Evolutionary conservation across 2,329 filamentous ascomycete species (phyloP).

Genomic region (Arthrobotrys pseudoclavata): DNA sequence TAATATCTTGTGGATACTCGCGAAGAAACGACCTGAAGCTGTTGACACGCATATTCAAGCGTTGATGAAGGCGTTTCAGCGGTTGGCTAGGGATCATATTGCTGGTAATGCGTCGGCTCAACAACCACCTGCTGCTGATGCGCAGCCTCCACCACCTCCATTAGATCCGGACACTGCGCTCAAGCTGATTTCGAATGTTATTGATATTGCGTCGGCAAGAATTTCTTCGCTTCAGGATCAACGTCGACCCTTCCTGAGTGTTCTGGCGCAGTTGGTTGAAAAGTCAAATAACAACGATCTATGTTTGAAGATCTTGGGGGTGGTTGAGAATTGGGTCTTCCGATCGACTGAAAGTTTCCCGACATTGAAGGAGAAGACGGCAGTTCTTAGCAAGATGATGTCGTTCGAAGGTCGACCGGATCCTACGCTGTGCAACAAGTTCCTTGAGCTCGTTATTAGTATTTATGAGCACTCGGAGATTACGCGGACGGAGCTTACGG

Average conservation of each 20-base stretch:
- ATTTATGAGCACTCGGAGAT: slow-evolving; percentile 99
- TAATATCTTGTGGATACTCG: slow-evolving; percentile 93
- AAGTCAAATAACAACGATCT: slow-evolving; percentile 89
- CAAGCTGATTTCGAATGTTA: slow-evolving; percentile 91
- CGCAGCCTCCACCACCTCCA: slow-evolving; percentile 71
- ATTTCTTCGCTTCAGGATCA: slow-evolving; percentile 95
- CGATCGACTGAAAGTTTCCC: slow-evolving; percentile 94
- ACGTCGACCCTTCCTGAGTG: slow-evolving; percentile 91
- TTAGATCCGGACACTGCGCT: slow-evolving; percentile 90
- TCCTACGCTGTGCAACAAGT: slow-evolving; percentile 87
- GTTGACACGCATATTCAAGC: slow-evolving; percentile 89
- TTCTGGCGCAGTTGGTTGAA: slow-evolving; percentile 93
- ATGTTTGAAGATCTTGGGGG: slow-evolving; percentile 90
- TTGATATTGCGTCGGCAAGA: slow-evolving; percentile 89
- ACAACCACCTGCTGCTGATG: slow-evolving; percentile 69
- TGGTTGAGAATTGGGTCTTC: slow-evolving; percentile 98
- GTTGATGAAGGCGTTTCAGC: slow-evolving; percentile 94
- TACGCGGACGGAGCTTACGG: slow-evolving; percentile 92
- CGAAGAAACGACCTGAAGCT: slow-evolving; percentile 83
- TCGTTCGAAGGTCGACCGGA: slow-evolving; percentile 90
- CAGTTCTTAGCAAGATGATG: slow-evolving; percentile 98
- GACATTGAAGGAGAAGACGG: slow-evolving; percentile 98
- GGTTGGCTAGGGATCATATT: slow-evolving; percentile 93
- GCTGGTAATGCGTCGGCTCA: slow-evolving; percentile 69
- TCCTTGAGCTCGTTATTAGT: slow-evolving; percentile 93